phyloP scores from a whole-genome alignment of 129 eudicot genomes.

The Lactuca sativa region DNA sequence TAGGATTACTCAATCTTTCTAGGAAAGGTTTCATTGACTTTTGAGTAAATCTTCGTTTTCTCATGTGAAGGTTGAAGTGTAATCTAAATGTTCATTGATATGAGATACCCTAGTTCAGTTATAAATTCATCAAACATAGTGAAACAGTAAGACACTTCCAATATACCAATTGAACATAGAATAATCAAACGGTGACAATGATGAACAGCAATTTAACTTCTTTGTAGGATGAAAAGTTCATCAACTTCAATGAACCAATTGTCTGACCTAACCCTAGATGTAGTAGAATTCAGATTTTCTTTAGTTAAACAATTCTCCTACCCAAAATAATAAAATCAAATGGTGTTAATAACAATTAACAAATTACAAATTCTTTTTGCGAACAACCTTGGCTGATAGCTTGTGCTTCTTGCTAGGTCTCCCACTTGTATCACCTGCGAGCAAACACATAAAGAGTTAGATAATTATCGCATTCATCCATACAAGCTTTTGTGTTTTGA shows the following conservation, averaged over 20 bases:
- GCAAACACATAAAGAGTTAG: neutral
- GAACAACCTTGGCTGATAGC: conserved; percentile 59
- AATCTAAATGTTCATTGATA: neutral
- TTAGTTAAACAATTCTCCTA: neutral
- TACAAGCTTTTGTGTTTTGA: conserved; percentile 14
- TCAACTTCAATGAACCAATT: too few species aligned
- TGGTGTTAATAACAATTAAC: neutral
- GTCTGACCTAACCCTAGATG: too few species aligned
- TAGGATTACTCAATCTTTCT: too few species aligned
- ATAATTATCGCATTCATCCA: neutral
- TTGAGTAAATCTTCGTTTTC: neutral
- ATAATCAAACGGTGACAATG: too few species aligned
- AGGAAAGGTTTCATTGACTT: neutral
- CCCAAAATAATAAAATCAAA: neutral
- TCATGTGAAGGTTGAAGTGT: neutral
- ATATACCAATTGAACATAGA: too few species aligned
- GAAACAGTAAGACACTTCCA: neutral
- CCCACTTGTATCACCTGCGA: conserved; percentile 73
- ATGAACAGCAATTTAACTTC: too few species aligned
- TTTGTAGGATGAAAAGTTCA: too few species aligned
- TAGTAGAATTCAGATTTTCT: neutral
- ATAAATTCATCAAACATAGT: conserved; percentile 11
- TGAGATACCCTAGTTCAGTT: neutral
- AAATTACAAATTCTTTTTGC: neutral
- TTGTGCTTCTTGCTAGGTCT: conserved; percentile 75